phyloP scores from a whole-genome alignment of 345 rosid species.

The Mercurialis annua region DNA sequence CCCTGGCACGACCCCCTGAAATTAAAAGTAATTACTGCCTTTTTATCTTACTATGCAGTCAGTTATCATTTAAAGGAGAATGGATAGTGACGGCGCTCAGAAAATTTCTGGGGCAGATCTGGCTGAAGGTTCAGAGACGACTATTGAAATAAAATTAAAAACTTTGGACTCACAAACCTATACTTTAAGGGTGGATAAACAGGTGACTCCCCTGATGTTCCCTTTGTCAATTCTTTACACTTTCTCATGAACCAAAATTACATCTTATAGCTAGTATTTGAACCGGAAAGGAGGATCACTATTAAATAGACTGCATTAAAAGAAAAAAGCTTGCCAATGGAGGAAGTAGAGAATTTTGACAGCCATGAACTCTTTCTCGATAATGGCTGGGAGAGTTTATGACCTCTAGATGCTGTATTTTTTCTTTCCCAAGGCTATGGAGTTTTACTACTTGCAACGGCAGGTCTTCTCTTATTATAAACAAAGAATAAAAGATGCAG shows the following conservation, averaged over 20 bases:
- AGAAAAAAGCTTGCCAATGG: neutral
- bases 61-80: conserved; percentile 29
- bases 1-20: neutral
- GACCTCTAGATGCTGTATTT: neutral
- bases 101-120: conserved; percentile 29
- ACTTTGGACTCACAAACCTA: conserved; percentile 73
- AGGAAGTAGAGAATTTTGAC: neutral
- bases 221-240: neutral
- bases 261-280: conserved; percentile 1
- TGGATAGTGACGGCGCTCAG: conserved; percentile 47
- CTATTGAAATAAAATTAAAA: conserved; percentile 67
- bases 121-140: conserved; percentile 46
- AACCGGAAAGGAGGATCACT: neutral
- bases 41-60: conserved; percentile 18
- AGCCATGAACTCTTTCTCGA: neutral
- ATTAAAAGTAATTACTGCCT: neutral
- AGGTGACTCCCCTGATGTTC: conserved; percentile 36
- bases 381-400: neutral
- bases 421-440: neutral
- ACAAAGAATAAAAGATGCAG: neutral
- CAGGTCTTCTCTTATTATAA: neutral
- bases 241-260: neutral
- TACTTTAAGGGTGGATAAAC: conserved; percentile 69
- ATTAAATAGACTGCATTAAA: neutral
- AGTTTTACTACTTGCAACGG: neutral